Conservation (phyloP, 805 yeast species). For the Maudiozyma pseudohumilis region DNA sequence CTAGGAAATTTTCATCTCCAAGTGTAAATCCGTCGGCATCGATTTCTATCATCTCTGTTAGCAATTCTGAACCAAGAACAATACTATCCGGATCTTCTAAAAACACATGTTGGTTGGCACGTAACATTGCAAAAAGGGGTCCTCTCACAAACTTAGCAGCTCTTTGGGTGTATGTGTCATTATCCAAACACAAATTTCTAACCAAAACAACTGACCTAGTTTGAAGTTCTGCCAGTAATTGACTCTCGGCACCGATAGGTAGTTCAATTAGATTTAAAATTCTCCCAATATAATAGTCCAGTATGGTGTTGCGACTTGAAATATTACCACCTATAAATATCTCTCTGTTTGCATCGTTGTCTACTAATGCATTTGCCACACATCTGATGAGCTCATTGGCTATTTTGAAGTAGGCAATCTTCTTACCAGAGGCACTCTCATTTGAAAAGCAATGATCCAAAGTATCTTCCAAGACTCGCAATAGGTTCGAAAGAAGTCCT, state of each 20-base stretch:
- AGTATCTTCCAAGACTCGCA: slow-evolving; percentile 9
- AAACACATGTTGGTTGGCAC: slow-evolving; percentile 7
- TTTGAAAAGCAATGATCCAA: slow-evolving; percentile 12
- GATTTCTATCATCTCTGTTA: slow-evolving; percentile 13
- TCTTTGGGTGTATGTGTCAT: slow-evolving; percentile 11
- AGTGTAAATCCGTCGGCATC: slow-evolving; percentile 4
- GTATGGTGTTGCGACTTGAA: slow-evolving; percentile 7
- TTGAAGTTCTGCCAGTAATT: slow-evolving; percentile 13
- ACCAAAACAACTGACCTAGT: slow-evolving; percentile 21
- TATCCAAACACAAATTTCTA: slow-evolving; percentile 23
- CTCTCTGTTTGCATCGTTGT: slow-evolving; percentile 24
- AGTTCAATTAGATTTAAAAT: slow-evolving; percentile 10
- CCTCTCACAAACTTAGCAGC: slow-evolving; percentile 10
- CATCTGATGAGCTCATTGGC: slow-evolving; percentile 26
- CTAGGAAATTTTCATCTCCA: slow-evolving; percentile 9
- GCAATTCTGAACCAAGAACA: slow-evolving; percentile 16
- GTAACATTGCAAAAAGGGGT: slow-evolving; percentile 13
- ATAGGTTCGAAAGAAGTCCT: slow-evolving; percentile 18
- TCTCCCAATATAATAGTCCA: slow-evolving; percentile 13
- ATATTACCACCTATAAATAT: slow-evolving; percentile 7
- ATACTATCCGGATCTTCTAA: slow-evolving; percentile 11
- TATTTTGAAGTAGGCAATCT: slow-evolving; percentile 12
- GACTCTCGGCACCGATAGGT: slow-evolving; percentile 4
- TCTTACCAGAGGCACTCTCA: background rate
- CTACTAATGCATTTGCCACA: slow-evolving; percentile 26